Percentiles rank a stretch among this genome's conserved stretches.
Conservation (phyloP, 495 filamentous ascomycete genomes). For the Wilcoxina mikolae region DNA sequence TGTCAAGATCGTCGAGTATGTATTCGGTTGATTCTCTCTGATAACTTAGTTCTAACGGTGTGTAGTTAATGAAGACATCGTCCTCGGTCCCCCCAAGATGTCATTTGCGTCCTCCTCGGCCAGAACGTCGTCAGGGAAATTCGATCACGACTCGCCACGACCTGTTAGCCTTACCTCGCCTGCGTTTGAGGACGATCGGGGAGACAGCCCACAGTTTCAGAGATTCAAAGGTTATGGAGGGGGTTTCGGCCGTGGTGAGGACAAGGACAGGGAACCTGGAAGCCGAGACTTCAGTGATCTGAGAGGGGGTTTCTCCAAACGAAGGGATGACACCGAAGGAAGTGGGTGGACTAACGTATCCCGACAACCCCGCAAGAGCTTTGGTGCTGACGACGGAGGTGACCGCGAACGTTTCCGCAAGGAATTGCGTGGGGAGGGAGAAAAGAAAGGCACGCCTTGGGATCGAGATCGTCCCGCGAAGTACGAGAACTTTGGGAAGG, state of each 20-base stretch:
- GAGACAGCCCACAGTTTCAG: constrained; percentile 31
- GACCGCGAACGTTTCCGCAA: constrained; percentile 37
- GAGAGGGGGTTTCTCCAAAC: constrained; percentile 34
- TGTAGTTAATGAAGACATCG: constrained; percentile 58
- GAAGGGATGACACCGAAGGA: constrained; percentile 38
- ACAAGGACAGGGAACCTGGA: constrained; percentile 39
- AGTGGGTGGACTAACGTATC: constrained; percentile 42
- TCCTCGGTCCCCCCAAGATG: constrained; percentile 77
- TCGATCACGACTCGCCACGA: constrained; percentile 28
- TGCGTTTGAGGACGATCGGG: constrained; percentile 26
- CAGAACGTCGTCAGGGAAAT: constrained; percentile 39
- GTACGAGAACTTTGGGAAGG: constrained; percentile 46
- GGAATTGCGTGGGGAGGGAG: constrained; percentile 31
- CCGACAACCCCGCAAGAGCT: constrained; percentile 43
- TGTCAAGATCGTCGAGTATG: constrained; percentile 48
- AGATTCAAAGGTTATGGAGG: constrained; percentile 51
- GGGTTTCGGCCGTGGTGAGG: constrained; percentile 45
- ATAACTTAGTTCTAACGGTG: constrained; percentile 14
- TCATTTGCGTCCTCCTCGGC: constrained; percentile 64
- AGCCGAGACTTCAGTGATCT: constrained; percentile 38
- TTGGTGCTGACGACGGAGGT: constrained; percentile 43
- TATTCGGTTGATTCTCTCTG: constrained; percentile 31
- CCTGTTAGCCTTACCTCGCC: constrained; percentile 16
- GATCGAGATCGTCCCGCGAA: constrained; percentile 40
- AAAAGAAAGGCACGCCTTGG: constrained; percentile 38